Base-by-base conservation (phyloP, 202 grass and related monocot genomes). In the Eragrostis tef region DNA sequence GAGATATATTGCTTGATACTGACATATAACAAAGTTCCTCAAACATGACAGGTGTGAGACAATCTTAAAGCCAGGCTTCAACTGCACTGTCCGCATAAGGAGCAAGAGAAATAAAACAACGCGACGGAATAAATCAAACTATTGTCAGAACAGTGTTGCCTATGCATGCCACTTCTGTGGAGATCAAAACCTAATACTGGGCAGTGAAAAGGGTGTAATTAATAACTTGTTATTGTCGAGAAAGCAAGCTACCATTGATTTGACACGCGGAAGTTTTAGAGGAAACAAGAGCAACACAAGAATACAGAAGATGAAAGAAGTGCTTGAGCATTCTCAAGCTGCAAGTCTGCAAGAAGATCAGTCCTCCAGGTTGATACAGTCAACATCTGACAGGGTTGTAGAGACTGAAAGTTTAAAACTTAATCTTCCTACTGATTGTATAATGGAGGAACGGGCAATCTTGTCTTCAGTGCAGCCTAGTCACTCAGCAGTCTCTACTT, bases 1-100 rank as follows among this genome's bases (percentile, higher is more conserved):
- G 10, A 70, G 19, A 22, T 69, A 48, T 59, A 36, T 47, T 24
- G 31, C 4, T 6, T 13, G 25, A 41, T 6, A 20, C 20, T 16
- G 11, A 57, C 53, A 31, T 80, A 20, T 85, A 56, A 36, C 72
- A 62, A 70, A 13, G 46, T 68, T 72, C 6, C 31, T 81, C 73
- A 61, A 83, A 47, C 62, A 67, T 77, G 87, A 75, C 89, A 94
- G 94, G 86, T 97, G 94, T 24, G 90, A 97, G 81, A 91, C 91
- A 64, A 45, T 97, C 42, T 73, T 97, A 74, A 88, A 85, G 19
- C 90, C 94, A 63, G 92, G 94, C 49, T 81, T 86, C 26, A 97
- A 94, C 68, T 94, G 89, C 74, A 97, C 74, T 13, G 69, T 97
- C 17, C 17, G 14, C 17, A 31, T 12, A 41, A 2, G 31, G 86